Base-by-base conservation (phyloP, 768 basidiomycete genomes). In the Nidularia pulvinata region DNA sequence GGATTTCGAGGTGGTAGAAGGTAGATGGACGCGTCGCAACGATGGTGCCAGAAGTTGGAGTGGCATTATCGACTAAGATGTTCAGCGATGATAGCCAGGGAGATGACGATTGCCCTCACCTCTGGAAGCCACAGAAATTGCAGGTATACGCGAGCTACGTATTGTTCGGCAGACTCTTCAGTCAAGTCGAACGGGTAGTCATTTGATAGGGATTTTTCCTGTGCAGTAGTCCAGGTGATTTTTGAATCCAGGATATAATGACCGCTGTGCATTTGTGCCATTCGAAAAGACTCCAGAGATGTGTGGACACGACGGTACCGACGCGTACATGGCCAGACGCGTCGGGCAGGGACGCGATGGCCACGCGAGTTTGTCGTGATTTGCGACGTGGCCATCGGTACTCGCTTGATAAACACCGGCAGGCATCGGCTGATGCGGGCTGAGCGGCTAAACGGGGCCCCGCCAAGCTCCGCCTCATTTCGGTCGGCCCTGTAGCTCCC, bases 121-220 rank as follows among this genome's bases (percentile, higher is more conserved):
- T 90, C 81, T 46, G 89, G 89, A 43, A 91, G 77, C 88, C 89
- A 91, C 6, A 91, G 75, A 58, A 86, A 89, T 59, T 90, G 88
- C 45, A 88, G 78, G 65, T 91, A 91, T 3, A 76, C 83, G n/a
- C 85, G 75, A 2, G 73, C 74, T 22, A 86, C 77, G 60, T 78
- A 84, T 56, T 86, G 79, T 14, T 83, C 85, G 14, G 78, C 71
- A 0, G 76, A 71, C 59, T 84, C 82, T 42, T 71, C 57, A 45
- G 67, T 57, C 34, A 74, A 44, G 19, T 77, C 73, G 44, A 88
- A 81, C 2, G 84, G 86, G 58, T 75, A 86, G 19, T 87, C 86
- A 39, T 70, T 70, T 2, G 75, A 72, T 32, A 89, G 66, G 5
- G 75, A 59, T 55, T 83, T 83, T 61, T 88, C 86, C 56, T 89